A percentile compares a stretch with the other conserved stretches of the same genome.
These are phyloP conservation scores for Mesembryanthemum crystallinum DNA, from an alignment of 148 eudicot species.

Conservation along the genomic window DNA sequence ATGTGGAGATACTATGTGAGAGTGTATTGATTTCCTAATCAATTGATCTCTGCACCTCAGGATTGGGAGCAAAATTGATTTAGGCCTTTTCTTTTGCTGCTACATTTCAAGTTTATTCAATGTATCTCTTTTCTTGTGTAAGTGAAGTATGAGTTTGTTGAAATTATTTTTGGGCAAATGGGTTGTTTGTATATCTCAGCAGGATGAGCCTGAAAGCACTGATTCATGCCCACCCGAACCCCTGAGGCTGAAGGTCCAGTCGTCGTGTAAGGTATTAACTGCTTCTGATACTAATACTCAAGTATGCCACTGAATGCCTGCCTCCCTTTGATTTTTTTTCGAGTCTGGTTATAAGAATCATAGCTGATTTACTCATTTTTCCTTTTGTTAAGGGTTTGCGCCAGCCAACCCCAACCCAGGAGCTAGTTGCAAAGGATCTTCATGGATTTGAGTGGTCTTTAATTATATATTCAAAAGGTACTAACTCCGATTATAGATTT, in stretches of 20 bases:
- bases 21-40: too few species aligned
- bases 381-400: constrained; percentile 59
- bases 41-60: too few species aligned
- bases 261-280: constrained; percentile 74
- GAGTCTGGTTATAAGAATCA: background rate
- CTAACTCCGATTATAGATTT: background rate
- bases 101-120: too few species aligned
- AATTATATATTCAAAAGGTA: constrained; percentile 89
- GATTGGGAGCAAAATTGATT: too few species aligned
- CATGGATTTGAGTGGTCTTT: constrained; percentile 90
- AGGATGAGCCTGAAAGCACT: constrained; percentile 54
- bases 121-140: too few species aligned
- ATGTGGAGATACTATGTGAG: too few species aligned
- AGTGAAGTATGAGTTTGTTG: too few species aligned
- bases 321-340: constrained; percentile 36
- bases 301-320: constrained; percentile 86
- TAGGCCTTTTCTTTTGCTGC: too few species aligned
- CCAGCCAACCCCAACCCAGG: constrained; percentile 77
- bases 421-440: constrained; percentile 79
- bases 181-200: constrained; percentile 39
- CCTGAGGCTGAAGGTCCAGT: constrained; percentile 49
- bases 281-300: constrained; percentile 97
- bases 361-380: constrained; percentile 15
- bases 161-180: constrained; percentile 1
- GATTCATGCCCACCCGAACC: constrained; percentile 51